Evolutionary conservation across 805 yeast species (phyloP).

Genomic region (Osmozyma mogii): DNA sequence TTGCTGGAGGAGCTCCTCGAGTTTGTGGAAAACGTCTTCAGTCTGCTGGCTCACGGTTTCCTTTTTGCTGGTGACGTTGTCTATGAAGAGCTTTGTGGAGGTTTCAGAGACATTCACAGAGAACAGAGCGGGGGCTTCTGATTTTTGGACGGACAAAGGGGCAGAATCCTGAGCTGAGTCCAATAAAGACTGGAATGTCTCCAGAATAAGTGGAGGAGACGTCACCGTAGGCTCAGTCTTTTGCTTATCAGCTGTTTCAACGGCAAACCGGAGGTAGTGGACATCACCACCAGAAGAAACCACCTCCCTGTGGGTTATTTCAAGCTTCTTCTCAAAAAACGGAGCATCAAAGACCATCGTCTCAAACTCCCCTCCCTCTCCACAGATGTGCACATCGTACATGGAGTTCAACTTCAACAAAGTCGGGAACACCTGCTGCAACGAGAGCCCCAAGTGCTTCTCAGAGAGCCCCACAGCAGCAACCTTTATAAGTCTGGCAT

Average conservation of each 20-base stretch:
- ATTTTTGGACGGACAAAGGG: background rate
- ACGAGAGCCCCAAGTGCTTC: slow-evolving; percentile 58
- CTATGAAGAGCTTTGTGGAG: slow-evolving; percentile 16
- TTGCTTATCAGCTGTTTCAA: slow-evolving; percentile 37
- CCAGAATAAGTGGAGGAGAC: slow-evolving; percentile 17
- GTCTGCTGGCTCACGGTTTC: slow-evolving; percentile 32
- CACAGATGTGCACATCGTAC: slow-evolving; percentile 89
- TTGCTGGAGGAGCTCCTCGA: slow-evolving; percentile 25
- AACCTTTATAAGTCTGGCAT: slow-evolving; percentile 84
- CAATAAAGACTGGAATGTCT: slow-evolving; percentile 4
- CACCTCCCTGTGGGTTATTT: slow-evolving; percentile 31
- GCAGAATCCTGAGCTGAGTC: background rate
- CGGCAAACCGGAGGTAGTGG: slow-evolving; percentile 52
- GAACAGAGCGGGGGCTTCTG: background rate
- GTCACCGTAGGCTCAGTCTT: slow-evolving; percentile 19
- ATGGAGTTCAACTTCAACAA: slow-evolving; percentile 47
- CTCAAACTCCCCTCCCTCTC: slow-evolving; percentile 99
- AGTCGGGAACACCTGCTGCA: slow-evolving; percentile 54
- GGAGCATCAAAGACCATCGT: slow-evolving; percentile 89
- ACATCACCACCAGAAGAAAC: slow-evolving; percentile 61
- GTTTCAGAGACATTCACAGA: slow-evolving; percentile 4
- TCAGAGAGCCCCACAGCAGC: slow-evolving; percentile 82
- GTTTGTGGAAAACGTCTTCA: slow-evolving; percentile 38
- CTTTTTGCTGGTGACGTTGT: slow-evolving; percentile 20
- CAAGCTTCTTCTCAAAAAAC: slow-evolving; percentile 50